Conservation (phyloP, 768 basidiomycete species). For the Panus rudis region DNA sequence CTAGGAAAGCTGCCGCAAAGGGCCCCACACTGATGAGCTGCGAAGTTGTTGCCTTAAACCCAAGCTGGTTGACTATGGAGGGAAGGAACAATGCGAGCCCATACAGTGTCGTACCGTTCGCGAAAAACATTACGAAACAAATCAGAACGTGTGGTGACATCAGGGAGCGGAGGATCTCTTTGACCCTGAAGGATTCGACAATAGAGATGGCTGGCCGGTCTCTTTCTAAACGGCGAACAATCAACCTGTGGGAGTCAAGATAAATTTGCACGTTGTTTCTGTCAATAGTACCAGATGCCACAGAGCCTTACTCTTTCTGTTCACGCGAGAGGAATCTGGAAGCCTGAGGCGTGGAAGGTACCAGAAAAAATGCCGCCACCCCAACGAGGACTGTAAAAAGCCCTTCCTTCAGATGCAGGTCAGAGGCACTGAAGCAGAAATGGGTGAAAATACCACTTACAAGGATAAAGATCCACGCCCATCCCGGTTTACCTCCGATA, state of each 20-base stretch:
- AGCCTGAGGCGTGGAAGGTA: constrained; percentile 1
- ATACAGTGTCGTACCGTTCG: constrained; percentile 12
- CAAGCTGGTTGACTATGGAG: constrained; percentile 21
- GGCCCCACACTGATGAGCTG: constrained; percentile 29
- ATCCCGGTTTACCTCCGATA: constrained; percentile 44
- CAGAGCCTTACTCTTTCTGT: constrained; percentile 10
- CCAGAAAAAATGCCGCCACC: constrained; percentile 4
- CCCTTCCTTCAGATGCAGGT: constrained; percentile 5
- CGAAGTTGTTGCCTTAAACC: constrained; percentile 20
- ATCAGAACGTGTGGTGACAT: no score
- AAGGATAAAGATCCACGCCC: constrained; percentile 65
- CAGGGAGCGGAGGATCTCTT: no score
- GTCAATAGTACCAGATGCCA: no score
- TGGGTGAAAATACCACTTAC: constrained; percentile 25
- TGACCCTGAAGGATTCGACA: no score
- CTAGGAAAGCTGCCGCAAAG: constrained; percentile 22
- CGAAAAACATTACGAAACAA: not conserved
- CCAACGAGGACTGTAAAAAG: constrained; percentile 10
- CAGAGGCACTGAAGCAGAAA: not conserved
- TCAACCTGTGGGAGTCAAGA: no score
- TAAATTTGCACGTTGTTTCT: no score
- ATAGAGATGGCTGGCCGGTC: no score
- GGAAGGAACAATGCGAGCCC: constrained; percentile 25
- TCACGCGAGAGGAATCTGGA: constrained; percentile 8
- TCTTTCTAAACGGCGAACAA: no score